Evolutionary conservation across 352 stramenopile genomes (phyloP), one percentile per base, ranked within the genome.

Genomic region (Phytophthora sojae): DNA sequence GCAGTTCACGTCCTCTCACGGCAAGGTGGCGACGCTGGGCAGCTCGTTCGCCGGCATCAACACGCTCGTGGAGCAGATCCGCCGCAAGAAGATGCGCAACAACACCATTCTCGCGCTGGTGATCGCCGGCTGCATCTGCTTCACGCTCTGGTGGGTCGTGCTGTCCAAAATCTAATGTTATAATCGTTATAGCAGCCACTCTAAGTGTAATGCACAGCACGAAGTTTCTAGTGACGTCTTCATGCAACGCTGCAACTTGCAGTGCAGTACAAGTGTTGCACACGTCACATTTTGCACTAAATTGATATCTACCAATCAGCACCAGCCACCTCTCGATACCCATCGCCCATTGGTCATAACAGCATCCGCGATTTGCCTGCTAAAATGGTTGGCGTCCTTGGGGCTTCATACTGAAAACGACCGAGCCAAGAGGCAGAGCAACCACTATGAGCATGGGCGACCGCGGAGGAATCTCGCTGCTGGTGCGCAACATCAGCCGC

Each of bases 21-120:
- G 81, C 37, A 97, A 95, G 53, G 91, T 98, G 61, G 80, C 87
- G 32, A 87, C 71, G 32, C 86, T 99, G 23, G 89, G 89, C 51
- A 91, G 83, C 61, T 98, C 97, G 57, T 97, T 99, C 57, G 83
- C 96, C 8, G 94, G 96, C 35, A 96, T 99, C 63, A 99, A 99
- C 75, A 89, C 85, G 66, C 86, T 99, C 67, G 95, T 99, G 71
- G 97, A 99, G 60, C 86, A 97, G 72, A 99, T 99, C 71, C 87
- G 90, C 45, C 92, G 95, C 77, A 99, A 98, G 84, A 98, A 98
- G 83, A 94, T 97, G 71, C 90, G 93, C 71, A 98, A 99, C 87
- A 99, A 99, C 80, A 97, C 90, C 45, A 98, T 99, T 87, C 72
- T 99, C 23, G 95, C 94, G 60, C 88, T 97, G 50, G 95, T 99